These are phyloP conservation scores for Persicaria maculosa DNA, from an alignment of 148 eudicot species.

Conservation along the genomic window DNA sequence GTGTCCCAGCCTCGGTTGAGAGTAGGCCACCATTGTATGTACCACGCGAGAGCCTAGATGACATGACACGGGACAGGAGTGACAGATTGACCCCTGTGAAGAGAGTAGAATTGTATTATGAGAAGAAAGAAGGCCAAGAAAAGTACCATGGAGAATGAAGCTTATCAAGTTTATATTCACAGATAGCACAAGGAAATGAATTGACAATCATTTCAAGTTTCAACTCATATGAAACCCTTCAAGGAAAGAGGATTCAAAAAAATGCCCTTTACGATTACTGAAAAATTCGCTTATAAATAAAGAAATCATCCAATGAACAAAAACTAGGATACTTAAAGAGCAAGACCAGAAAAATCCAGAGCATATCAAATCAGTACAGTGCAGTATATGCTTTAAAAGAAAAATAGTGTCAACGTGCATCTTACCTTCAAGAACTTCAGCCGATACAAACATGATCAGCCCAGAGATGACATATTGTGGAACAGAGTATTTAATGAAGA, in stretches of 20 bases:
- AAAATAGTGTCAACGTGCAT: not conserved
- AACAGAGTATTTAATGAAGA: conserved; percentile 43
- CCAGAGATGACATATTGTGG: conserved; percentile 80
- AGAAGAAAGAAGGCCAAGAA: not conserved
- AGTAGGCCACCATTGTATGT: conserved; percentile 94
- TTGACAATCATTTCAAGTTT: not conserved
- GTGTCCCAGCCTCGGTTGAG: conserved; percentile 95
- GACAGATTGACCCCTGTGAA: conserved; percentile 78
- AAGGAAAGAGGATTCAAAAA: no score
- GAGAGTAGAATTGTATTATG: not conserved
- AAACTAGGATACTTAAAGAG: no score
- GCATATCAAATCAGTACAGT: no score
- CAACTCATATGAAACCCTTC: no score
- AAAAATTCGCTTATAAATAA: no score
- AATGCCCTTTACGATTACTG: no score
- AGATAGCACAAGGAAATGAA: no score
- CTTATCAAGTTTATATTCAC: no score
- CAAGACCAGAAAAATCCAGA: no score
- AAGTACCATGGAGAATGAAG: no score
- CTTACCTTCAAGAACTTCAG: conserved; percentile 90
- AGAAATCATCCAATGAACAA: no score
- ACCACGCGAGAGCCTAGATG: conserved; percentile 91
- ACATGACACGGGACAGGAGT: conserved; percentile 93
- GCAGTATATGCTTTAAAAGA: no score
- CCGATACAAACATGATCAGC: conserved; percentile 66